A percentile compares a stretch with the other conserved stretches of the same genome.
These are phyloP conservation scores for Crataegus laevigata DNA, from an alignment of 306 rosid species.

Conservation along the genomic window DNA sequence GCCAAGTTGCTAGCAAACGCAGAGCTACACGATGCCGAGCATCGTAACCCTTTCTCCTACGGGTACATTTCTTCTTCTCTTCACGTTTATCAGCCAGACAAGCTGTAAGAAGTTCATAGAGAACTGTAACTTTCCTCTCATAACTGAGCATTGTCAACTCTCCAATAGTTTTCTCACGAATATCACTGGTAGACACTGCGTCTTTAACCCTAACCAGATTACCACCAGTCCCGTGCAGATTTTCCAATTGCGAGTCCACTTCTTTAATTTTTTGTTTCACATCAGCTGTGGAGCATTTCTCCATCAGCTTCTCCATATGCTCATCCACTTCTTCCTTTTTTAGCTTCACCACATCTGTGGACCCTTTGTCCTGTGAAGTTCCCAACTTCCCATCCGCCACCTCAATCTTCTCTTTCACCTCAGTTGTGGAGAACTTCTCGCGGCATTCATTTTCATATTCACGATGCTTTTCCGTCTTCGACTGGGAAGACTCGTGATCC, in stretches of 20 bases:
- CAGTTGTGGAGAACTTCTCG: conserved; percentile 45
- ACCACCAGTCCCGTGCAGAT: conserved; percentile 19
- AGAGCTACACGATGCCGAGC: conserved; percentile 82
- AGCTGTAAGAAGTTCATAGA: conserved; percentile 75
- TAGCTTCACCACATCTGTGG: conserved; percentile 24
- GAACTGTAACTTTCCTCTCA: conserved; percentile 75
- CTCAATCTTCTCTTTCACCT: conserved; percentile 37
- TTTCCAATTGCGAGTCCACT: conserved; percentile 17
- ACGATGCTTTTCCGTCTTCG: conserved; percentile 46
- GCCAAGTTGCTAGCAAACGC: conserved; percentile 73
- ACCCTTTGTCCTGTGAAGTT: conserved; percentile 22
- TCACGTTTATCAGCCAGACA: conserved; percentile 57
- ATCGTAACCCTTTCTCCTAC: conserved; percentile 76
- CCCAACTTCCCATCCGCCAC: conserved; percentile 13
- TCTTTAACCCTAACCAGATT: conserved; percentile 25
- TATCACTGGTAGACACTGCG: conserved; percentile 8
- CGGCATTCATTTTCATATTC: conserved; percentile 59
- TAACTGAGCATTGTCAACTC: conserved; percentile 58
- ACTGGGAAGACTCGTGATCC: conserved; percentile 25
- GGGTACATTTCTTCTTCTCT: conserved; percentile 37
- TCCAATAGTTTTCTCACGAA: conserved; percentile 48
- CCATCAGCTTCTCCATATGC: conserved; percentile 5
- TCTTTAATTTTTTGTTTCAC: conserved; percentile 26
- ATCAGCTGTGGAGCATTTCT: conserved; percentile 33
- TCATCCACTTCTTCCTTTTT: conserved; percentile 22